phyloP scores from a whole-genome alignment of 192 early-diverging fungal species.

The Backusella sp. region DNA sequence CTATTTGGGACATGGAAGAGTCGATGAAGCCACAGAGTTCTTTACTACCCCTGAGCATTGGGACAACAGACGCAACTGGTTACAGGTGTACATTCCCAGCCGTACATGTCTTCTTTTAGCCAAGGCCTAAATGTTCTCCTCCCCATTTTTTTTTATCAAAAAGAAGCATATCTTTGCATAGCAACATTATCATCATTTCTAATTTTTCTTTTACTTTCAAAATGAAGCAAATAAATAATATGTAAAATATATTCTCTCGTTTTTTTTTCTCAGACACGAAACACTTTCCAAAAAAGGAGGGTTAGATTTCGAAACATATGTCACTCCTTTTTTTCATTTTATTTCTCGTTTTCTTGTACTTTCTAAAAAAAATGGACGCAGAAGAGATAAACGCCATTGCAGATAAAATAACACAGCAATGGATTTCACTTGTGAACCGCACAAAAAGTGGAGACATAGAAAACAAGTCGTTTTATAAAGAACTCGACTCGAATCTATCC shows the following conservation, averaged over 20 bases:
- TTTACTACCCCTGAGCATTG: slow-evolving; percentile 71
- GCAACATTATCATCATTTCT: not conserved
- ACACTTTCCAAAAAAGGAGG: too few species aligned
- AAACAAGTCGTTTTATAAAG: not conserved
- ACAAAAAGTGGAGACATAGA: not conserved
- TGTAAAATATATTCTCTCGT: too few species aligned
- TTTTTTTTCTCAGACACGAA: too few species aligned
- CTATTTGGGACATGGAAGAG: slow-evolving; percentile 80
- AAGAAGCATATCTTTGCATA: not conserved
- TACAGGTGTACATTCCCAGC: slow-evolving; percentile 82
- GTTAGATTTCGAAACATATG: not conserved
- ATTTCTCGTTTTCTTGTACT: not conserved
- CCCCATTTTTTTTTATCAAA: not conserved
- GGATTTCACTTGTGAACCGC: not conserved
- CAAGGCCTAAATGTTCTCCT: not conserved
- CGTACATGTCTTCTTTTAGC: slow-evolving; percentile 68
- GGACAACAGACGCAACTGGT: slow-evolving; percentile 71
- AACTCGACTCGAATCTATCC: not conserved
- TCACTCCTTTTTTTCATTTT: not conserved
- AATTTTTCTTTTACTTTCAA: too few species aligned
- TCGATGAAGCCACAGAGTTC: slow-evolving; percentile 62
- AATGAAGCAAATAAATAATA: too few species aligned
- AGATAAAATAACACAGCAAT: not conserved
- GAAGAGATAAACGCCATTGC: slow-evolving; percentile 1
- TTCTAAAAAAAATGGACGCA: not conserved